Base-by-base conservation (phyloP, 345 rosid species). In the Brassica cretica region DNA sequence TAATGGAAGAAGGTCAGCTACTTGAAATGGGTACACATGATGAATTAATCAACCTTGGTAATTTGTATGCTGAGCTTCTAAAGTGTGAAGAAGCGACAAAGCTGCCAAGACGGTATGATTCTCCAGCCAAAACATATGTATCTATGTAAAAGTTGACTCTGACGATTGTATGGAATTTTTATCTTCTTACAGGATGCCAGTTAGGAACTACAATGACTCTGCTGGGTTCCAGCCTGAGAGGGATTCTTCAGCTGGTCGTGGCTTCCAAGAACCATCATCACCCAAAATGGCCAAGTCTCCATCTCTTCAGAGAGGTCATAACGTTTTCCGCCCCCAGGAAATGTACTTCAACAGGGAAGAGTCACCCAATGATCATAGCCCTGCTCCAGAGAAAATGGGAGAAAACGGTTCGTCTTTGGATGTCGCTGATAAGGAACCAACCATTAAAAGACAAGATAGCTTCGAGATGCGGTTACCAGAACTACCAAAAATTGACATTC, bases 21-120 rank as follows among this genome's bases (percentile, higher is more conserved):
- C 93, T 95, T 85, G 99, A 95, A 83, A 93, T 95, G 93, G 99
- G 99, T 35, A 95, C 99, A 32, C 99, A 95, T 79, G 98, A 95
- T 77, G 99, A 95, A 84, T 72, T 95, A 70, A 79, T 89, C 71
- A 84, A 81, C 83, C 82, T 85, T 79, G 92, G 87, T 82, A 94
- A 94, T 61, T 86, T 95, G 79, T 95, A 95, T 78, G 96, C 98
- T 7, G 99, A 95, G 82, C 98, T 95, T 84, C 91, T 95, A 16
- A 95, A 90, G 80, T 91, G 97, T 84, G 99, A 95, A 85, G 99
- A 95, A 85, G 99, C 99, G 14, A 86, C 99, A 44, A 95, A 95
- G 88, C 97, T 95, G 76, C 99, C 98, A 24, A 90, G 92, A 87
- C 89, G 99, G 99, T 95, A 93, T 79, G 76, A 59, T 49, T 74